Base-by-base conservation (phyloP, 345 rosid genomes). In the Gossypium stocksii region DNA sequence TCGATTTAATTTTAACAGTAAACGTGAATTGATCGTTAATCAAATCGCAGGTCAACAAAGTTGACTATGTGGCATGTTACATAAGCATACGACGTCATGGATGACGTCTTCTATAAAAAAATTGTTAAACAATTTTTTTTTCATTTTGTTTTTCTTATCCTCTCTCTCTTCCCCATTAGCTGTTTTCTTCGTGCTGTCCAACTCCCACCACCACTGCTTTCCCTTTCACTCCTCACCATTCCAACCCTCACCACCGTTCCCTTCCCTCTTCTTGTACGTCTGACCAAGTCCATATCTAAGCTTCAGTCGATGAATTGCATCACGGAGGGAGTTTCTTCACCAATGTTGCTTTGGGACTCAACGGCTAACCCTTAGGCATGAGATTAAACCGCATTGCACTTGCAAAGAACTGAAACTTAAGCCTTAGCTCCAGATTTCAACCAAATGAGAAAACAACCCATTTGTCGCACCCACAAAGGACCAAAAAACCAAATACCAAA, bases 301-400 rank as follows among this genome's bases (percentile, higher is more conserved):
- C 83, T 84, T 88, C 72, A 91, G 72, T 68, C 96, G 81, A 77
- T 78, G 96, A 71, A 91, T 86, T 44, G 96, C 91, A 79, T 94
- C 97, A 8, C 90, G 87, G 27, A 82, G 78, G 87, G 27, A 82
- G 78, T 89, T 90, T 92, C 86, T 80, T 92, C 80, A 90, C 86
- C 76, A 92, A 44, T 29, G 92, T 90, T 67, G 77, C 88, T 71
- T 89, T 83, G 34, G 91, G 79, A 71, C 80, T 73, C 56, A 58
- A 66, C 29, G 60, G 70, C 70, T 77, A 88, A 69, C 89, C 89
- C 77, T 86, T 97, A 1, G 98, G 87, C 90, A 87, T 88, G 69
- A 94, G 90, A 84, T 91, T 92, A 81, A 94, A 94, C 73, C 92
- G 98, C 90, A 94, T 53, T 43, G 97, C 97, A 81, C 92, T 84